Evolutionary conservation across 2,329 filamentous ascomycete species (phyloP).

Genomic region (Cryphonectria radicalis): DNA sequence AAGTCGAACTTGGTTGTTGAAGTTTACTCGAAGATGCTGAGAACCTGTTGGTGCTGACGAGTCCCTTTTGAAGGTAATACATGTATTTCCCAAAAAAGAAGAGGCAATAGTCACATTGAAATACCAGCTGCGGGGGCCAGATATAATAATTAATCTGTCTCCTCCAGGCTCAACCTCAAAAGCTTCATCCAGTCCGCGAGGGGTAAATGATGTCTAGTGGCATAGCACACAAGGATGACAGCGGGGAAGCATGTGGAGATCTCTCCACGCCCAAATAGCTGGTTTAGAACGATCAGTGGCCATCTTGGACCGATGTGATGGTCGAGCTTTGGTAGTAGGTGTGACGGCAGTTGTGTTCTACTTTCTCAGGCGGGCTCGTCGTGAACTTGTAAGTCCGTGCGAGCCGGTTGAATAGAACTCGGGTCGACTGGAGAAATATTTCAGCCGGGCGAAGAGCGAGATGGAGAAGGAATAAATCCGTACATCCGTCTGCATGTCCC

Average conservation of each 20-base stretch:
- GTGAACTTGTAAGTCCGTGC: background rate
- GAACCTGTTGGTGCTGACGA: too few species aligned
- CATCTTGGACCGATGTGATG: background rate
- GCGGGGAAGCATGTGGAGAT: background rate
- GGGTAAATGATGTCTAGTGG: background rate
- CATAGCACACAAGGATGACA: background rate
- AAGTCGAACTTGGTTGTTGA: background rate
- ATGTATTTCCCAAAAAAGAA: background rate
- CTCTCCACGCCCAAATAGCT: background rate
- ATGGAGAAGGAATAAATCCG: background rate
- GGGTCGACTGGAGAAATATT: slow-evolving; percentile 15
- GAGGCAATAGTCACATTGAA: too few species aligned
- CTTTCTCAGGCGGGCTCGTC: background rate
- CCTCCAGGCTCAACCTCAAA: background rate
- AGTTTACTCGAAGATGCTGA: too few species aligned
- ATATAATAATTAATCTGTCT: background rate
- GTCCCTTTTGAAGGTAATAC: background rate
- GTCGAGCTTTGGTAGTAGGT: background rate
- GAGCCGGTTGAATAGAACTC: background rate
- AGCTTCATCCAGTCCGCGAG: background rate
- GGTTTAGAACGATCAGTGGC: background rate
- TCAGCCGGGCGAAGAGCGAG: background rate
- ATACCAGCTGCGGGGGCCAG: background rate
- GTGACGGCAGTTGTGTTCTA: slow-evolving; percentile 21
- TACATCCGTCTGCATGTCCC: background rate